These are phyloP conservation scores for Exophiala sp. DNA, from an alignment of 2,329 filamentous ascomycete genomes.

Conservation along the genomic window DNA sequence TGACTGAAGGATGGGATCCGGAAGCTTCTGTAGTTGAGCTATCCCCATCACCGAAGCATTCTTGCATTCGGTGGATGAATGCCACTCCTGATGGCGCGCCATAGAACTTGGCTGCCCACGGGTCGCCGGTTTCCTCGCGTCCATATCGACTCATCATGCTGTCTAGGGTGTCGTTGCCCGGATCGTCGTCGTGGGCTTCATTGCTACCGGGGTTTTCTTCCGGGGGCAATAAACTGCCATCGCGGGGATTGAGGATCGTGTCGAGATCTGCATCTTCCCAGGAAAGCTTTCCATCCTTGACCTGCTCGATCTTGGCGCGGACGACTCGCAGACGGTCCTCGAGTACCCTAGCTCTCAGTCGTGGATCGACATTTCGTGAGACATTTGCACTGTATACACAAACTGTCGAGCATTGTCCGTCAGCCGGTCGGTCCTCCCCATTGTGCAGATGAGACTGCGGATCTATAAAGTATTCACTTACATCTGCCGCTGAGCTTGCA, in stretches of 20 bases:
- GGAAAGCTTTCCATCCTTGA: too few species aligned
- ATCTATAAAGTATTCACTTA: too few species aligned
- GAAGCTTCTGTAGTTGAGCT: slow-evolving; percentile 3
- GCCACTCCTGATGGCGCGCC: slow-evolving; percentile 20
- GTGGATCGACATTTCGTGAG: too few species aligned
- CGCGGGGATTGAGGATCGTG: slow-evolving; percentile 10
- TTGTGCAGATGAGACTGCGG: too few species aligned
- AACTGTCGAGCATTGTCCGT: neutral
- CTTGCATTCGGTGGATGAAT: slow-evolving; percentile 19
- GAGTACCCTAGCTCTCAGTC: slow-evolving; percentile 12
- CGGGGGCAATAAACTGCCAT: slow-evolving; percentile 12
- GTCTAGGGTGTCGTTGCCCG: slow-evolving; percentile 16
- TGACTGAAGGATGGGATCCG: neutral
- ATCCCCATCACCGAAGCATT: slow-evolving; percentile 7
- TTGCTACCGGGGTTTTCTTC: slow-evolving; percentile 17
- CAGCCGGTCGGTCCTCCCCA: neutral
- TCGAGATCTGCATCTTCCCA: slow-evolving; percentile 2
- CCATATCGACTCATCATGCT: slow-evolving; percentile 23
- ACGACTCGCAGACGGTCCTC: slow-evolving; percentile 19
- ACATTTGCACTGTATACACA: slow-evolving; percentile 1
- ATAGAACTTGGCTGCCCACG: slow-evolving; percentile 17
- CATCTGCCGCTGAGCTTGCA: too few species aligned
- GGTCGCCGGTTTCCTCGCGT: slow-evolving; percentile 6
- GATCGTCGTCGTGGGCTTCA: neutral
- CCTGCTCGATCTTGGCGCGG: slow-evolving; percentile 7